Evolutionary conservation across 805 yeast genomes (phyloP), one percentile per base, ranked within the genome.

Genomic region (Yarrowia osloensis): DNA sequence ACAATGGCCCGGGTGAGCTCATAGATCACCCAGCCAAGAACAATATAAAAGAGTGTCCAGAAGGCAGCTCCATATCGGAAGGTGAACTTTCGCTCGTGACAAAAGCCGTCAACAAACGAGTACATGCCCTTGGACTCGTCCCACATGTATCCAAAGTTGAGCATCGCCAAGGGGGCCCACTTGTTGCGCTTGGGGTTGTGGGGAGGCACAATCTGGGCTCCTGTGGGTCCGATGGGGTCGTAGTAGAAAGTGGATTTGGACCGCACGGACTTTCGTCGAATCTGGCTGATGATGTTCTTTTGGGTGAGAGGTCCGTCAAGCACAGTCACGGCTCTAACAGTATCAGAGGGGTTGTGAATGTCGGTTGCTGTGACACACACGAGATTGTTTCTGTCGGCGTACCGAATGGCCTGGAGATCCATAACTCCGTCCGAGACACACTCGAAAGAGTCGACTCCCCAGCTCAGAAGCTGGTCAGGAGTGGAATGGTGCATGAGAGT

Each of bases 361-460:
- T 71, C 74, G 3, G 71, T 69, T 9, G 70, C 73, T 6, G 73
- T 57, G 7, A 70, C 66, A 11, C 70, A 44, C 29, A 73, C 70
- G 39, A 71, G 67, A n/a, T 68, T 59, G 52, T 69, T 52, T n/a
- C 35, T 39, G n/a, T 67, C 69, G 3, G 57, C 52, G 28, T 42
- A 71, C 19, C 72, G 68, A 28, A 71, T 21, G 8, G 71, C 69
- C 24, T 69, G 55, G 21, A 71, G 61, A 47, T 71, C 74, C 29
- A 71, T 24, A 1, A 67, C 65, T 12, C 73, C 73, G n/a, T 71
- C 73, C 12, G 71, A 68, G 1, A 71, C 68, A 13, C 71, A 66
- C 44, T 71, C 74, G 26, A 71, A 68, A 0, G 73, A 67, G 37
- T 71, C 74, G 8, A 71, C 71, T 11, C 74, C 74, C 74, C 71